Evolutionary conservation across 1,139 yeast genomes (phyloP).

Genomic region (Diutina mesorugosa): DNA sequence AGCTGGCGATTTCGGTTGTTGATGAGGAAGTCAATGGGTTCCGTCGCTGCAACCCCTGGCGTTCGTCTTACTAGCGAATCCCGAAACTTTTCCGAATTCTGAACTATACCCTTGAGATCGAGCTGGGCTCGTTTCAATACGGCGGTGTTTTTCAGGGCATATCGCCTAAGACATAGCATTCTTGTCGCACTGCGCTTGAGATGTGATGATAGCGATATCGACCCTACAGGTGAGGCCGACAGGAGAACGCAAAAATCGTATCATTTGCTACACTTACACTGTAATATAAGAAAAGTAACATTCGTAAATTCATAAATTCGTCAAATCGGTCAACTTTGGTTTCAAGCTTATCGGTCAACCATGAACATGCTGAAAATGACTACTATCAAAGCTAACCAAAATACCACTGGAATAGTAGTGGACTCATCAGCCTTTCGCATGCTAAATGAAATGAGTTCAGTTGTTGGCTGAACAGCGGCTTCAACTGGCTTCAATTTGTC

Average conservation of each 20-base stretch:
- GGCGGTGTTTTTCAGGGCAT: conserved; percentile 7
- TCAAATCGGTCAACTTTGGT: not conserved
- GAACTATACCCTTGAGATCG: conserved; percentile 35
- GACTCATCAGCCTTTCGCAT: not conserved
- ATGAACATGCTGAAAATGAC: not conserved
- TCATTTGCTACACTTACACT: too few species aligned
- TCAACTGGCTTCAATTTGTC: not conserved
- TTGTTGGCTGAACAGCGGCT: not conserved
- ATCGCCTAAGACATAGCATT: not conserved
- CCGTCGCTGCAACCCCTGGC: conserved; percentile 11
- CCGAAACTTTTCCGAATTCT: conserved; percentile 22
- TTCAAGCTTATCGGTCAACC: not conserved
- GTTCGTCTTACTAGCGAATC: conserved; percentile 35
- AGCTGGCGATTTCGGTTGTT: conserved; percentile 5
- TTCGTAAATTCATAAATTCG: not conserved
- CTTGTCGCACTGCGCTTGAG: not conserved
- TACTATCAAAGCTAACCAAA: not conserved
- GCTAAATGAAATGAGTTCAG: not conserved
- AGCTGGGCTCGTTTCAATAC: conserved; percentile 26
- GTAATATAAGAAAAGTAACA: too few species aligned
- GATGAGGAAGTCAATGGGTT: conserved; percentile 17
- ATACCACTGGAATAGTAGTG: not conserved
- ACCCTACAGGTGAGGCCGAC: not conserved
- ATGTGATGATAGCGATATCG: not conserved
- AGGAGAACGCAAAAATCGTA: not conserved